A percentile compares a stretch with the other conserved stretches of the same genome.
Conservation (phyloP, 2,329 filamentous ascomycete genomes). For the Penicillium sp. region DNA sequence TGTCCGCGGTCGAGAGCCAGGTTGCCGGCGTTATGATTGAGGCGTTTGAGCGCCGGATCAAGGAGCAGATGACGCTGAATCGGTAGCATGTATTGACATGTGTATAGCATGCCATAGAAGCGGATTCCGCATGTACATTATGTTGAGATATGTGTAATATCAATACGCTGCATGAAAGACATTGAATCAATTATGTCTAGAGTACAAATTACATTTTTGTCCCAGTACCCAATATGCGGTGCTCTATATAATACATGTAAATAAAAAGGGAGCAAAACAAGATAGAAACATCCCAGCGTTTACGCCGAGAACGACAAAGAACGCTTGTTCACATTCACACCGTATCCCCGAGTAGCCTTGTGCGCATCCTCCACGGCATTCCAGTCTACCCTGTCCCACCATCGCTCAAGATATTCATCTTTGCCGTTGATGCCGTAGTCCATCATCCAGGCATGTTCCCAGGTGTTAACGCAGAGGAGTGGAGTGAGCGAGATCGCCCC, state of each 20-base stretch:
- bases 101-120: not conserved
- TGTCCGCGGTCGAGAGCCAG: slow-evolving; percentile 75
- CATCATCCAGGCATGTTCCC: slow-evolving; percentile 88
- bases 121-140: not conserved
- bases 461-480: slow-evolving; percentile 87
- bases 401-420: slow-evolving; percentile 67
- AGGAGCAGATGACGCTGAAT: slow-evolving; percentile 36
- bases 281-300: slow-evolving; percentile 2
- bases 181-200: not conserved
- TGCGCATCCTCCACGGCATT: slow-evolving; percentile 57
- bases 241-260: slow-evolving; percentile 16
- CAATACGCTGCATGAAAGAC: not conserved
- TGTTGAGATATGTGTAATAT: not conserved
- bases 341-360: slow-evolving; percentile 25
- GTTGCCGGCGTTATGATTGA: slow-evolving; percentile 86
- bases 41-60: slow-evolving; percentile 82
- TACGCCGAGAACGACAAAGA: not conserved
- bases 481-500: slow-evolving; percentile 59
- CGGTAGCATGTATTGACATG: not conserved
- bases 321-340: slow-evolving; percentile 1
- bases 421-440: slow-evolving; percentile 80
- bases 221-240: slow-evolving; percentile 13
- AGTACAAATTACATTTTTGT: slow-evolving; percentile 1
- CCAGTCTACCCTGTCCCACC: slow-evolving; percentile 93
- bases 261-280: not conserved